Conservation (phyloP, 768 basidiomycete genomes). For the Tricholoma saponaceum region DNA sequence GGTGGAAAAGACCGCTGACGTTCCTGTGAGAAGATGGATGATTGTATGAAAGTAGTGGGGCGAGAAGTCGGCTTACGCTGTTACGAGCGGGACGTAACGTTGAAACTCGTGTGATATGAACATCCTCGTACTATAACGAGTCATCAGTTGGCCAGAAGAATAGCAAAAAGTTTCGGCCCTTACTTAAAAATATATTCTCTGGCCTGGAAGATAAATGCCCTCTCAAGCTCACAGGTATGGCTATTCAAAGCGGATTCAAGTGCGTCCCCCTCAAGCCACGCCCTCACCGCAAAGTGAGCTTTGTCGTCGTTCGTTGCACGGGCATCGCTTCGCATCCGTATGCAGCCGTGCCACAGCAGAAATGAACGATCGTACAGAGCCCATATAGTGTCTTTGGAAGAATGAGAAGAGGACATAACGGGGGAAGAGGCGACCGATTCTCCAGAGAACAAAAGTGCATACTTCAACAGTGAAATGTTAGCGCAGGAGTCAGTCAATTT, state of each 20-base stretch:
- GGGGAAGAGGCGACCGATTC: slow-evolving; percentile 47
- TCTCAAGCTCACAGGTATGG: slow-evolving; percentile 66
- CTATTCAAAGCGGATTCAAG: slow-evolving; percentile 59
- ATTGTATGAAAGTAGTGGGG: not conserved
- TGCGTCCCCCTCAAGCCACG: slow-evolving; percentile 67
- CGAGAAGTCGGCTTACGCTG: slow-evolving; percentile 36
- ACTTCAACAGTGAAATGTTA: slow-evolving; percentile 34
- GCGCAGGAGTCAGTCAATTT: not conserved
- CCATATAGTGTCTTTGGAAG: slow-evolving; percentile 68
- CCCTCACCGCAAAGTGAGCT: slow-evolving; percentile 58
- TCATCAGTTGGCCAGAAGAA: not conserved
- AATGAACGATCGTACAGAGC: slow-evolving; percentile 68
- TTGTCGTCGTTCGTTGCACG: slow-evolving; percentile 43
- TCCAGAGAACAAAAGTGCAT: slow-evolving; percentile 72
- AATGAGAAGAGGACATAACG: slow-evolving; percentile 17
- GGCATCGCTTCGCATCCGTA: slow-evolving; percentile 49
- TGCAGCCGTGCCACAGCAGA: slow-evolving; percentile 71
- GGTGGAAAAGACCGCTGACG: slow-evolving; percentile 43
- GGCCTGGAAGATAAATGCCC: slow-evolving; percentile 64
- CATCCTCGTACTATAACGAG: slow-evolving; percentile 53
- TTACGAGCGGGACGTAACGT: slow-evolving; percentile 56
- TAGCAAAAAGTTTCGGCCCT: slow-evolving; percentile 20
- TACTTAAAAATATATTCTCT: slow-evolving; percentile 78
- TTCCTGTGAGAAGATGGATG: slow-evolving; percentile 25
- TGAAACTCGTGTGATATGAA: slow-evolving; percentile 68